Evolutionary conservation across 805 yeast species (phyloP), one percentile per base, ranked within the genome.

Genomic region (Wickerhamiella occidentalis): DNA sequence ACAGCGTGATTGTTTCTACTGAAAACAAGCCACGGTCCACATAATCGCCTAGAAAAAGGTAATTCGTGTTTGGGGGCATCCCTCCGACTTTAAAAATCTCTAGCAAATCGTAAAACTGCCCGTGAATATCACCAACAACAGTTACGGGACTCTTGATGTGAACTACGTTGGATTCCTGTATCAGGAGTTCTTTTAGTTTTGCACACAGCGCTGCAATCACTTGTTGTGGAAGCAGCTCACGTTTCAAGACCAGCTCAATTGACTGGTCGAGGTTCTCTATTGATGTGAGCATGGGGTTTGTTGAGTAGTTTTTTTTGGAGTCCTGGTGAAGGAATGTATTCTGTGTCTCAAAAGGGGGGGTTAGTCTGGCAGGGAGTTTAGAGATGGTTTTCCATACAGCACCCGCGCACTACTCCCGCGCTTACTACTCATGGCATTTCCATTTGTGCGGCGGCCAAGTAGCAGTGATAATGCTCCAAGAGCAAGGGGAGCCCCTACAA

Each of bases 121-220:
- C 98, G 60, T 92, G 98, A 42, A 92, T 90, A 62, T 92, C 98
- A 1, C 98, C 98, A 3, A 92, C 96, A 6, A 92, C 85, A 0
- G 97, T 86, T 9, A 92, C 85, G 1, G 98, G 98, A 2, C 94
- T 77, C 30, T 71, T 70, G 6, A 92, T 71, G 40, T 85, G 82
- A 45, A 90, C 85, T 33, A 92, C 94, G 61, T 92, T 92, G 52
- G 94, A 82, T 56, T 85, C 95, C 36, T 72, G 68, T 17, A 88
- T 72, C 45, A 92, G 71, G 52, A 83, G 76, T 50, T 87, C 92
- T 64, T 88, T 92, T 56, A 88, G 70, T 56, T 82, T 83, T 61
- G 79, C 80, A 61, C 96, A 86, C 12, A 84, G 65, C 33, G 85
- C 82, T 50, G 75, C 78, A 7, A 84, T 68, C 19, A 85, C 81